phyloP scores from a whole-genome alignment of 129 eudicot genomes.

The Mikania micrantha region DNA sequence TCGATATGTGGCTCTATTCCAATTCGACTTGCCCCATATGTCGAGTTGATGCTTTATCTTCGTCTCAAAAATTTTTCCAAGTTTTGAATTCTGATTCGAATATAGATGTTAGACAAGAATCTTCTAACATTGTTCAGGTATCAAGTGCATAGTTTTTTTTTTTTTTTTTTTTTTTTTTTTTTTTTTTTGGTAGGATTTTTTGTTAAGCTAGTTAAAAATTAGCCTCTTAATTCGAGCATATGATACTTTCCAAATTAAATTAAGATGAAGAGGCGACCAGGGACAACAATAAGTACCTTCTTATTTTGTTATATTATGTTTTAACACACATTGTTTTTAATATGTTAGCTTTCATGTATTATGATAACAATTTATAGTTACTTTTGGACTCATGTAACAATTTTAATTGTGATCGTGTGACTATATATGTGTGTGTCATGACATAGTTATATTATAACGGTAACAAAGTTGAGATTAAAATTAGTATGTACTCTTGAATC shows the following conservation, averaged over 20 bases:
- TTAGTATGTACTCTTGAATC: too few species aligned
- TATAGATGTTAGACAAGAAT: constrained; percentile 21
- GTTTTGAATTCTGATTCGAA: constrained; percentile 27
- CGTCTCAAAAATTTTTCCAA: constrained; percentile 18
- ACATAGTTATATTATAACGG: too few species aligned
- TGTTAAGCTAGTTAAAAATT: too few species aligned
- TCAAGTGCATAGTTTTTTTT: neutral
- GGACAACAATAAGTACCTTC: neutral
- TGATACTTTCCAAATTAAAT: neutral
- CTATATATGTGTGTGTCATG: too few species aligned
- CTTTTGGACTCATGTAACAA: too few species aligned
- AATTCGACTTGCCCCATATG: constrained; percentile 49
- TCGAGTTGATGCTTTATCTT: constrained; percentile 35
- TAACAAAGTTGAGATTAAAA: too few species aligned
- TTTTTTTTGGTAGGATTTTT: neutral
- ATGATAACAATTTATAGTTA: too few species aligned
- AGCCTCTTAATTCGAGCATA: neutral
- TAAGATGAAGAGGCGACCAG: neutral
- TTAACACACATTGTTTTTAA: too few species aligned
- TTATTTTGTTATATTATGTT: neutral
- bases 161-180: neutral
- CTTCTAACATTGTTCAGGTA: neutral
- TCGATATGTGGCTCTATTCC: constrained; percentile 54
- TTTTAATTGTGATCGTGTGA: too few species aligned
- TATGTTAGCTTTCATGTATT: too few species aligned